Evolutionary conservation across 2,329 filamentous ascomycete species (phyloP), one percentile per base, ranked within the genome.

Genomic region (Clonostachys rosea): DNA sequence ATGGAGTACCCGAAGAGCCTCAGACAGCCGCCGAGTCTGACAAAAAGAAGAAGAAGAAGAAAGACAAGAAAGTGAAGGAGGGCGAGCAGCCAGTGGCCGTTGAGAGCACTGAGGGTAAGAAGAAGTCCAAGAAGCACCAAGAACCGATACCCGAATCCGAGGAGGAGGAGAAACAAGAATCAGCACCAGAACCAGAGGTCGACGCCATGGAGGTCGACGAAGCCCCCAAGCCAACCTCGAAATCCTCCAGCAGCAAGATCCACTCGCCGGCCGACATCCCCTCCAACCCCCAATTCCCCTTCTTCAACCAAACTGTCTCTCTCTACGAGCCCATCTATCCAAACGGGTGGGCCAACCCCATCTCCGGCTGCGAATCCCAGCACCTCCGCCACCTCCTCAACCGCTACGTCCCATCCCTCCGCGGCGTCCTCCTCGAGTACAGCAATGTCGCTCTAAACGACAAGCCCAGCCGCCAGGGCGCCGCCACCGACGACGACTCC

Each of bases 301-400:
- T 95, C 68, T 83, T 84, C 62, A 80, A 83, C 30, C 86, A 92
- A 59, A 90, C 86, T 18, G 80, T 89, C 40, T 91, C 91, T 2
- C 79, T 96, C 56, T 91, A 89, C 68, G 78, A 91, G 52, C 81
- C 87, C 2, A 74, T 94, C 52, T 87, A 83, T 52, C 87, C 89
- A 11, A 71, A 81, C 37, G 84, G 85, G 41, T 86, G 89, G 67
- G 74, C 79, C 50, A 78, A 82, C 49, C 86, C 88, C 0, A 69
- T 90, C 53, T 83, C 87, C 55, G 86, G 82, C 49, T 77, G 86
- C 51, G 83, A 85, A 60, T 80, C 84, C 50, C 87, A 91, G 59
- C 83, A 91, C 60, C 78, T 94, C 48, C 83, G 83, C 37, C 87
- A 87, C 10, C 76, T 91, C 7, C 73, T 90, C 40, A 84, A 91